phyloP scores from a whole-genome alignment of 192 early-diverging fungal species.

The Backusella parvicylindrica region DNA sequence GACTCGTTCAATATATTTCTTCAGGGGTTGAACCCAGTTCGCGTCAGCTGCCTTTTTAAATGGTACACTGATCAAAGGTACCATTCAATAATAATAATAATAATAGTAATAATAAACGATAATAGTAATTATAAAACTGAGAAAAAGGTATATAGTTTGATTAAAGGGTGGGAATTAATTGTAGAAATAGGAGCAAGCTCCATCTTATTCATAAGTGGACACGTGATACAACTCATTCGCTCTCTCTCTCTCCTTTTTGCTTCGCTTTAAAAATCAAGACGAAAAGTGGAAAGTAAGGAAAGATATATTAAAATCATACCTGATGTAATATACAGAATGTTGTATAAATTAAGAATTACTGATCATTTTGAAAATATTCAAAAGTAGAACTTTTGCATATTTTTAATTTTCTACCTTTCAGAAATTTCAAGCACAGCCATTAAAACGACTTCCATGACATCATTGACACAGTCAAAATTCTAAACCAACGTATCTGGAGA shows the following conservation, averaged over 20 bases:
- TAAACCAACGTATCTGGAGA: too few species aligned
- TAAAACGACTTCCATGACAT: background rate
- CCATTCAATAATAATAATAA: conserved; percentile 19
- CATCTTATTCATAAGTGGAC: too few species aligned
- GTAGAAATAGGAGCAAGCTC: too few species aligned
- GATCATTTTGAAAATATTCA: background rate
- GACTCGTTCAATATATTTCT: conserved; percentile 73
- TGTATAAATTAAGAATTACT: background rate
- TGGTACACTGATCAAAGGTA: conserved; percentile 59
- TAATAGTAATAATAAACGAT: background rate
- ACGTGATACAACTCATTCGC: background rate
- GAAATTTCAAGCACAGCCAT: background rate
- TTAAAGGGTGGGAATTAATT: background rate
- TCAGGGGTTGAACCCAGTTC: conserved; percentile 85
- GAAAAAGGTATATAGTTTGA: background rate
- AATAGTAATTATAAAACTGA: background rate
- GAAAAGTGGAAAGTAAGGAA: background rate
- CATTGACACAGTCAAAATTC: background rate
- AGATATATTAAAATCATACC: background rate
- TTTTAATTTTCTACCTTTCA: background rate
- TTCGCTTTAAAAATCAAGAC: background rate
- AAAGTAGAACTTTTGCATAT: background rate
- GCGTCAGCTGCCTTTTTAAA: conserved; percentile 87
- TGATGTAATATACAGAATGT: background rate
- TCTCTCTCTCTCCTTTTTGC: background rate